Conservation (phyloP, 2,329 filamentous ascomycete species). For the Meredithiella fracta region DNA sequence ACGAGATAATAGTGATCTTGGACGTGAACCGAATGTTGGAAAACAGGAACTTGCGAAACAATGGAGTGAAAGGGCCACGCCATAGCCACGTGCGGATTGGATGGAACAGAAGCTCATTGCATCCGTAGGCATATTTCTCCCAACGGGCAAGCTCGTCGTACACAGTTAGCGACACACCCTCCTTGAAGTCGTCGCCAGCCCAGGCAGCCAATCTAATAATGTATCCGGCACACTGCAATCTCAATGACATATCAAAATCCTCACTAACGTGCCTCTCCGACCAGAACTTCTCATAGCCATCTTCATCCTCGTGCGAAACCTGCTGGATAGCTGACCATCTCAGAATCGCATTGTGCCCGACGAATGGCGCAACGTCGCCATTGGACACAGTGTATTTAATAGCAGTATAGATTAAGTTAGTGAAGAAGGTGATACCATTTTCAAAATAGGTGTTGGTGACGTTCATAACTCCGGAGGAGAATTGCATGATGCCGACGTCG, state of each 20-base stretch:
- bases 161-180: conserved; percentile 69
- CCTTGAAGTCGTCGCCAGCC: conserved; percentile 62
- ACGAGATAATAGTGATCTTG: conserved; percentile 60
- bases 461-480: conserved; percentile 64
- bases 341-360: conserved; percentile 64
- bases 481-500: conserved; percentile 65
- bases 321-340: conserved; percentile 62
- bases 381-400: conserved; percentile 64
- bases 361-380: conserved; percentile 62
- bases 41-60: conserved; percentile 58
- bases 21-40: conserved; percentile 60
- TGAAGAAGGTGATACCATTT: conserved; percentile 55
- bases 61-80: conserved; percentile 59
- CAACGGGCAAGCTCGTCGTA: conserved; percentile 73
- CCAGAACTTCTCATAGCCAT: conserved; percentile 66
- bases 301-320: conserved; percentile 51
- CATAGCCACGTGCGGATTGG: conserved; percentile 57
- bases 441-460: conserved; percentile 59
- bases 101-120: conserved; percentile 68
- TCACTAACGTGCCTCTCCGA: conserved; percentile 66
- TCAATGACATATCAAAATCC: conserved; percentile 69
- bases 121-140: conserved; percentile 79
- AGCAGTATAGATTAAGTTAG: conserved; percentile 58
- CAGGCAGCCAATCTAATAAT: conserved; percentile 57
- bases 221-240: conserved; percentile 56